Conservation (phyloP, 176 grass and related monocot genomes). For the Areca catechu region DNA sequence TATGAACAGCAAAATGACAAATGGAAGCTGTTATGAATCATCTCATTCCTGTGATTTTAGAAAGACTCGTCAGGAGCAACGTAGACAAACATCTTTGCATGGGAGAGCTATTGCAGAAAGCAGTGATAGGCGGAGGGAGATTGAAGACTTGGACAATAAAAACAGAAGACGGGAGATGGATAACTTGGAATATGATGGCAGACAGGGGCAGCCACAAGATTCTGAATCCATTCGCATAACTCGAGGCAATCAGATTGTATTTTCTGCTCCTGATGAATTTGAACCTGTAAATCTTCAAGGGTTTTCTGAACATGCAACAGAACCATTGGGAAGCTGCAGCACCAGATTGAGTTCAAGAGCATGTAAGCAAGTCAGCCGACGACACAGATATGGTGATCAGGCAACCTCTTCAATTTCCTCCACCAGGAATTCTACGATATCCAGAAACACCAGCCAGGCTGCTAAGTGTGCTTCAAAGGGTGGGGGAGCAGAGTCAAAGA, state of each 20-base stretch:
- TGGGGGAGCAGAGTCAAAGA: neutral
- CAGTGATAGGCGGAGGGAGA: neutral
- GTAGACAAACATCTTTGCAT: no score
- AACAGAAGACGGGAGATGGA: neutral
- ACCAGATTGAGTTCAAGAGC: neutral
- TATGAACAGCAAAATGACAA: no score
- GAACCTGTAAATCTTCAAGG: no score
- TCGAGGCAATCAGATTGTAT: no score
- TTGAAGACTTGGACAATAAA: neutral
- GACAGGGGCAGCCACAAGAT: no score
- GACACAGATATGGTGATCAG: neutral
- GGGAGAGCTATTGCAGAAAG: neutral
- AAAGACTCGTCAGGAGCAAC: neutral
- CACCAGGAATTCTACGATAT: neutral
- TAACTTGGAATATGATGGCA: neutral
- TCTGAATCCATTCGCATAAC: no score
- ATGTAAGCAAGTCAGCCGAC: neutral
- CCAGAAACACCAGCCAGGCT: neutral
- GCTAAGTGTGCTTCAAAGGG: neutral
- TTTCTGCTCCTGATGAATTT: no score
- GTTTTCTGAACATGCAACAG: no score
- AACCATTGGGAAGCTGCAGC: neutral
- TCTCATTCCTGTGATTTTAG: neutral
- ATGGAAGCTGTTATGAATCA: neutral
- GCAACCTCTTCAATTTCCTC: neutral